These are phyloP conservation scores for Fusarium coicis DNA, from an alignment of 2,329 filamentous ascomycete genomes.

Conservation along the genomic window DNA sequence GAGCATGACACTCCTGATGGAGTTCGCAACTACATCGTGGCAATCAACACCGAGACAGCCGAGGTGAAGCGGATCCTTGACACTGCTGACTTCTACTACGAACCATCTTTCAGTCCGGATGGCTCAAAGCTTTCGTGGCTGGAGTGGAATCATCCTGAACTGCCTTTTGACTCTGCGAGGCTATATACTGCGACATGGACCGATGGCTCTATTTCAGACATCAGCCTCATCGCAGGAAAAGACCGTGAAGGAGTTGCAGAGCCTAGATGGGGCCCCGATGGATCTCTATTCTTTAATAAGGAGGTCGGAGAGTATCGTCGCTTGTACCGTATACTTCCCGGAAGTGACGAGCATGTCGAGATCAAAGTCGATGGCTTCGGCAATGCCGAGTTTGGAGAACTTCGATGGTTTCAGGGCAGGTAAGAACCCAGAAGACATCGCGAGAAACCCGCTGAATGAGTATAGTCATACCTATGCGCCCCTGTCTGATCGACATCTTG, in stretches of 20 bases:
- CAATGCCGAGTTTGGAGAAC: slow-evolving; percentile 53
- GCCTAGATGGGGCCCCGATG: slow-evolving; percentile 62
- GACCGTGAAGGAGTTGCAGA: slow-evolving; percentile 58
- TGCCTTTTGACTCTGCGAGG: slow-evolving; percentile 61
- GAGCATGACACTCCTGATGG: slow-evolving; percentile 46
- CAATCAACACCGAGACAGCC: slow-evolving; percentile 54
- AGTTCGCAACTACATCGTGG: slow-evolving; percentile 54
- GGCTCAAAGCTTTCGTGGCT: slow-evolving; percentile 61
- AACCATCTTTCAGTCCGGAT: slow-evolving; percentile 60
- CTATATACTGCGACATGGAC: slow-evolving; percentile 58
- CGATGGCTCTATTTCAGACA: slow-evolving; percentile 45
- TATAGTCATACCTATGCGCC: slow-evolving; percentile 54
- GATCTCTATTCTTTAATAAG: slow-evolving; percentile 59
- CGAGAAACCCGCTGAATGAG: background rate
- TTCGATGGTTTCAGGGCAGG: slow-evolving; percentile 48
- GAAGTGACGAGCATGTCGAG: slow-evolving; percentile 39
- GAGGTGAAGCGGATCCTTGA: slow-evolving; percentile 52
- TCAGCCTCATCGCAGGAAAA: slow-evolving; percentile 54
- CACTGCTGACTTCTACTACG: slow-evolving; percentile 64
- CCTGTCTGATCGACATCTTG: slow-evolving; percentile 49
- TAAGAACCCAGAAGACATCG: slow-evolving; percentile 14
- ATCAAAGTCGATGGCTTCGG: slow-evolving; percentile 54
- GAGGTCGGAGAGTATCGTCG: slow-evolving; percentile 60
- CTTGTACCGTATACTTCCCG: slow-evolving; percentile 54
- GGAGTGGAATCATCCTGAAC: slow-evolving; percentile 65